Conservation (phyloP, 768 basidiomycete species). For the Tricholoma saponaceum region DNA sequence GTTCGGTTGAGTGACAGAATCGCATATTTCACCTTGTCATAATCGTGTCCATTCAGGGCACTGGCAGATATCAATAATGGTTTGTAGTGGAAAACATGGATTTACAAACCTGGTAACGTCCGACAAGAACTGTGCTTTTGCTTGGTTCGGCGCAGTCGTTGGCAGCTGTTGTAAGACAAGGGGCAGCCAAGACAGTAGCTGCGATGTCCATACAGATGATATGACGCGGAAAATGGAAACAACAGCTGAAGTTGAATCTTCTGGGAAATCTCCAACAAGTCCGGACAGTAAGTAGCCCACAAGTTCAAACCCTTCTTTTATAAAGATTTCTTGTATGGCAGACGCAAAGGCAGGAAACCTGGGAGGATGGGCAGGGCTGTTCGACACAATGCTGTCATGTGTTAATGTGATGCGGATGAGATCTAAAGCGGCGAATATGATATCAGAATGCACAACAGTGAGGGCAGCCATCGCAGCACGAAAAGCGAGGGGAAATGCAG, state of each 20-base stretch:
- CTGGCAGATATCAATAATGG: conserved; percentile 30
- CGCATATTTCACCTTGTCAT: conserved; percentile 81
- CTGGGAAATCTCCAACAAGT: conserved; percentile 83
- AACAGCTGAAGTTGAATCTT: conserved; percentile 71
- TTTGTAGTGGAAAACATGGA: neutral
- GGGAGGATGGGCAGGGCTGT: conserved; percentile 39
- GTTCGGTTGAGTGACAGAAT: conserved; percentile 67
- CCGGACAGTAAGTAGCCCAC: conserved; percentile 69
- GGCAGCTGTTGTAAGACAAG: conserved; percentile 70
- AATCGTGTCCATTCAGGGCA: conserved; percentile 58
- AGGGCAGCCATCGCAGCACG: conserved; percentile 73
- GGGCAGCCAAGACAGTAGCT: conserved; percentile 71
- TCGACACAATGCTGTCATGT: conserved; percentile 63
- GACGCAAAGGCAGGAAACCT: conserved; percentile 61
- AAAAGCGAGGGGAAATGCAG: conserved; percentile 75
- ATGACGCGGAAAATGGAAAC: conserved; percentile 76
- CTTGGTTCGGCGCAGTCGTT: conserved; percentile 53
- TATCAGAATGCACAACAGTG: conserved; percentile 77
- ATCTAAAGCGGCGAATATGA: conserved; percentile 79
- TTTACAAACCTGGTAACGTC: conserved; percentile 70
- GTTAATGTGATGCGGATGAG: conserved; percentile 71
- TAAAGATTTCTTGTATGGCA: conserved; percentile 56
- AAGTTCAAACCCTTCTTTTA: conserved; percentile 71
- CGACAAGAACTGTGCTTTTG: conserved; percentile 67
- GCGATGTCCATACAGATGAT: conserved; percentile 60